Evolutionary conservation across 495 filamentous ascomycete species (phyloP), one percentile per base, ranked within the genome.

Genomic region (Aspergillus coremiiformis): DNA sequence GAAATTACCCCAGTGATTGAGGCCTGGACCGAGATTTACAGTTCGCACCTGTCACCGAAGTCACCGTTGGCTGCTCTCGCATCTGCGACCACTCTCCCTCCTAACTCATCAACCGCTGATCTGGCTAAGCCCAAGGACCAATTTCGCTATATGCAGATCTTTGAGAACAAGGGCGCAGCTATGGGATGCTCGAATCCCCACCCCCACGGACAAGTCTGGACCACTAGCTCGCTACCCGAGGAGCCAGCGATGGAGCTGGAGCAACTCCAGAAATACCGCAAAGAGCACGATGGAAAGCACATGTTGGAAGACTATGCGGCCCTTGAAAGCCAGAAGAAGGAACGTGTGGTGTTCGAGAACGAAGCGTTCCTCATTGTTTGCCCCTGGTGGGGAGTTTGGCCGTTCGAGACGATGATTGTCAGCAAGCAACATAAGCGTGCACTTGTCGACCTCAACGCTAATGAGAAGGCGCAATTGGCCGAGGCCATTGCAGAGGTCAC

Each of bases 151-250:
- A 96, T 98, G 91, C 93, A 98, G 68, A 96, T 98, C 57, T 97
- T 98, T 55, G 93, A 98, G 71, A 98, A 98, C 75, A 98, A 98
- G 73, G 93, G 93, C 42, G 84, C 87, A 0, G 89, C 93, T 4
- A 98, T 98, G 93, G 93, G 93, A 26, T 98, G 93, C 77, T 97
- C 93, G 2, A 98, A 98, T 66, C 94, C 93, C 6, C 93, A 98
- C 69, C 93, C 93, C 0, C 93, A 97, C 69, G 90, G 93, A 44
- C 93, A 98, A 63, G 80, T 95, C 56, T 98, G 93, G 93, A 93
- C 89, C 8, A 95, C 90, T 11, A 92, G 85, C 32, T 81, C 83
- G 11, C 67, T 96, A 45, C 93, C 93, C 4, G 90, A 96, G 63
- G 93, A 98, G 65, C 89, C 88, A 1, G 76, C 76, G 1, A 74